phyloP scores from a whole-genome alignment of 164 flowering plant genomes.

The Cinnamomum chago region DNA sequence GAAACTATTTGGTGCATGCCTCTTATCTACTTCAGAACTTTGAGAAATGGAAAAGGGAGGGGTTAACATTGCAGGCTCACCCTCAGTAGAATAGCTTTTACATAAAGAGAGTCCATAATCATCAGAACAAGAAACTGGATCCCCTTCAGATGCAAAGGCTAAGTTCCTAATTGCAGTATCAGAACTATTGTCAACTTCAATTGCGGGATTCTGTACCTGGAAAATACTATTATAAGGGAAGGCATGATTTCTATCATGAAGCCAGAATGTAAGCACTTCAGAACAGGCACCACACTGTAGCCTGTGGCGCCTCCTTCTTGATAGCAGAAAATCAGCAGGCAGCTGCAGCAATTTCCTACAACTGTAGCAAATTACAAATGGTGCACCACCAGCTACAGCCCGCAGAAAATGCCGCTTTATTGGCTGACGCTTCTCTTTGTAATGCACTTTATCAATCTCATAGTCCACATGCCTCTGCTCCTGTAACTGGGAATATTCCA shows the following conservation, averaged over 20 bases:
- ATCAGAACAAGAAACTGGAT: conserved; percentile 47
- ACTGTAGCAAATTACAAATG: conserved; percentile 51
- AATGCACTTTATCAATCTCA: conserved; percentile 18
- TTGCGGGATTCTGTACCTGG: conserved; percentile 32
- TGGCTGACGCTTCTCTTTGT: conserved; percentile 32
- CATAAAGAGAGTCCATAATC: conserved; percentile 35
- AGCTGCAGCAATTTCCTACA: conserved; percentile 56
- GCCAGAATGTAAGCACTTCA: conserved; percentile 50
- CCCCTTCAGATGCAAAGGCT: conserved; percentile 25
- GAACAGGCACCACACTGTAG: conserved; percentile 68
- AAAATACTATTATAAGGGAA: conserved; percentile 26
- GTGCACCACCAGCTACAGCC: conserved; percentile 77
- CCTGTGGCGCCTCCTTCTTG: conserved; percentile 37
- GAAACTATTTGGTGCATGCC: conserved; percentile 13
- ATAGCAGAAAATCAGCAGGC: conserved; percentile 67
- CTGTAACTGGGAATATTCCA: conserved; percentile 24
- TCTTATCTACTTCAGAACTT: conserved; percentile 9
- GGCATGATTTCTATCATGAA: conserved; percentile 31
- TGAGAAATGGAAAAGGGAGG: conserved; percentile 11
- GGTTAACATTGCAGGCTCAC: conserved; percentile 21
- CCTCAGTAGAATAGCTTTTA: conserved; percentile 45
- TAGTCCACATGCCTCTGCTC: conserved; percentile 26
- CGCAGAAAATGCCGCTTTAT: conserved; percentile 38
- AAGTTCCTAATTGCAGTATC: conserved; percentile 11
- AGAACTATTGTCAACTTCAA: conserved; percentile 26